Conservation (phyloP, 306 rosid genomes). For the Luffa aegyptiaca region DNA sequence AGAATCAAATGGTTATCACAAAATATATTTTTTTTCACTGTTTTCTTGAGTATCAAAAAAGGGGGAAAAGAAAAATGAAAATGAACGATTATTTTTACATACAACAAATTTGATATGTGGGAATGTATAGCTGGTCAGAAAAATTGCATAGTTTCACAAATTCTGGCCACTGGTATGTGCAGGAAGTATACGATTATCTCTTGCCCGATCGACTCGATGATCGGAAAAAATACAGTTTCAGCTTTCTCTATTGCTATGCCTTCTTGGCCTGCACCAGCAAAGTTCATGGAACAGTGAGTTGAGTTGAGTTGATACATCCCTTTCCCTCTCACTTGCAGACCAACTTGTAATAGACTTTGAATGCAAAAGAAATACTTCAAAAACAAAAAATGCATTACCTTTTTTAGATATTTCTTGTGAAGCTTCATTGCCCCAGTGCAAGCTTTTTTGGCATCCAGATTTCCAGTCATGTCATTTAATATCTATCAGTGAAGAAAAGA, state of each 20-base stretch:
- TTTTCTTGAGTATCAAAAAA: background rate
- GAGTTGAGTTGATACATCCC: background rate
- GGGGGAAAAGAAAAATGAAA: no score
- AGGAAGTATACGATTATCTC: background rate
- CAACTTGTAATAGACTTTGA: background rate
- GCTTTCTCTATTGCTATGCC: conserved; percentile 26
- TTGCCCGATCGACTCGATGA: conserved; percentile 12
- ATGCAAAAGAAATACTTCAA: background rate
- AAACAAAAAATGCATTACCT: conserved; percentile 30
- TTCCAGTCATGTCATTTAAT: conserved; percentile 85
- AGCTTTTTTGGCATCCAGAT: conserved; percentile 91
- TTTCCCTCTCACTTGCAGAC: background rate
- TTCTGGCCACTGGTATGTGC: background rate
- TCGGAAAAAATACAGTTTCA: conserved; percentile 8
- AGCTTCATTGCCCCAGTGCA: conserved; percentile 95
- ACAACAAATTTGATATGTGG: conserved; percentile 8
- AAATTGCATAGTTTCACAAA: background rate
- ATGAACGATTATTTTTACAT: conserved; percentile 2
- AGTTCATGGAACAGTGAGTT: conserved; percentile 4
- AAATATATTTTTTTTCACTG: conserved; percentile 1
- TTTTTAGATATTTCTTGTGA: conserved; percentile 81
- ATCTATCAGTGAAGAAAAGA: conserved; percentile 34
- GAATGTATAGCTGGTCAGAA: conserved; percentile 2
- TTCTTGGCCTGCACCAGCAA: conserved; percentile 59
- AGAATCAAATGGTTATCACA: conserved; percentile 8